Base-by-base conservation (phyloP, 1,284 basidiomycete species). In the Hypsizygus ulmarius region DNA sequence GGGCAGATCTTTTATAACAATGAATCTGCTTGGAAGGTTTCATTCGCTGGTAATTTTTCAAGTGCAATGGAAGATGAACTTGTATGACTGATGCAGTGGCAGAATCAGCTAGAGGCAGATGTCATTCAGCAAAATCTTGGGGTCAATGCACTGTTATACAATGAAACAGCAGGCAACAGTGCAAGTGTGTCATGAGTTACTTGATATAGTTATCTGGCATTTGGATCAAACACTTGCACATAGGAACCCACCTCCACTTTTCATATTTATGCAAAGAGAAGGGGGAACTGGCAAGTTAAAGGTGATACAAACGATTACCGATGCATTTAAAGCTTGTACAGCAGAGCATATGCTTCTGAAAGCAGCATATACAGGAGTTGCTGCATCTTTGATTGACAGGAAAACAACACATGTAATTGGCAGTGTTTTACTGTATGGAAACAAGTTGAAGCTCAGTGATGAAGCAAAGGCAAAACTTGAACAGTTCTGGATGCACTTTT, bases 241-340 rank as follows among this genome's bases (percentile, higher is more conserved):
- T 1, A 5, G 25, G 0, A 11, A 37, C 1, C 55, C 48, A 3
- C 33, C 39, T 2, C 64, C 56, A 39, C 49, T 65, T 10, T 54
- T 45, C 1, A 63, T 64, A 67, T 50, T 61, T 1, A 35, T 65
- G 0, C 39, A 46, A 2, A 67, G 66, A 0, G 59, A 65, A 52
- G 69, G 67, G 0, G 69, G 69, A 0, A 66, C 61, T 0, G 69
- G 70, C 2, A 71, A 72, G 47, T 67, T 64, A 0, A 54, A 44
- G 8, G 42, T 67, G 0, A 65, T 71, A 1, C 51, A 65, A 35
- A 54, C 54, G 2, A 58, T 71, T 1, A 61, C 66, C 0, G 44
- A 64, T 10, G 52, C 52, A 0, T 68, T 69, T 35, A 38, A 45
- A 15, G 16, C 43, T 6, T 25, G 44, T 11, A 45, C 45, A 0